phyloP scores from a whole-genome alignment of 208 protist species.

The Phytomonas sp. region DNA sequence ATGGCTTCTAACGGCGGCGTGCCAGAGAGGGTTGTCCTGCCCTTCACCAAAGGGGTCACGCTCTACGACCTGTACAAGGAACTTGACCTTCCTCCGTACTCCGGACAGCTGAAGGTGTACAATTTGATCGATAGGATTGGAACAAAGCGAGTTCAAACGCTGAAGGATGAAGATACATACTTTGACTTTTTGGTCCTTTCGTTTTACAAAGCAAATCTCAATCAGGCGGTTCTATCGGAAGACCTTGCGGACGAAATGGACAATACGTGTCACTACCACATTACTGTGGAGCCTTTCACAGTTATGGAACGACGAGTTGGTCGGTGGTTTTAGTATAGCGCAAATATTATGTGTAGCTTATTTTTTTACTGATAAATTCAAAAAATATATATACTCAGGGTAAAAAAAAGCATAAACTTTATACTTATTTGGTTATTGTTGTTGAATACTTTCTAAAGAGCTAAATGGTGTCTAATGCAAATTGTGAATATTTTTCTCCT shows the following conservation, averaged over 20 bases:
- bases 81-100: constrained; percentile 55
- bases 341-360: neutral
- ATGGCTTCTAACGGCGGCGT: neutral
- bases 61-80: constrained; percentile 71
- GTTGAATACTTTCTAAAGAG: neutral
- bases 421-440: neutral
- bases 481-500: neutral
- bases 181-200: constrained; percentile 73
- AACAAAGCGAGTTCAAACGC: constrained; percentile 47
- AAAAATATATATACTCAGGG: neutral
- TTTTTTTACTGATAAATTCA: constrained; percentile 11
- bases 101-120: constrained; percentile 80
- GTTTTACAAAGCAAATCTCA: constrained; percentile 70
- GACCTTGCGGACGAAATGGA: constrained; percentile 62
- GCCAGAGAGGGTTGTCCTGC: constrained; percentile 28
- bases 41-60: constrained; percentile 54
- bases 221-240: constrained; percentile 36
- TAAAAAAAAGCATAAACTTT: no score
- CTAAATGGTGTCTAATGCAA: neutral
- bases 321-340: constrained; percentile 54
- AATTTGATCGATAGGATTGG: constrained; percentile 56
- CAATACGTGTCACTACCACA: constrained; percentile 69
- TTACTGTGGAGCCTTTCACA: constrained; percentile 74
- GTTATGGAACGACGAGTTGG: constrained; percentile 47
- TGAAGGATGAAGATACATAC: constrained; percentile 69